Conservation (phyloP, 1,139 yeast genomes). For the Hansenula lynferdii region DNA sequence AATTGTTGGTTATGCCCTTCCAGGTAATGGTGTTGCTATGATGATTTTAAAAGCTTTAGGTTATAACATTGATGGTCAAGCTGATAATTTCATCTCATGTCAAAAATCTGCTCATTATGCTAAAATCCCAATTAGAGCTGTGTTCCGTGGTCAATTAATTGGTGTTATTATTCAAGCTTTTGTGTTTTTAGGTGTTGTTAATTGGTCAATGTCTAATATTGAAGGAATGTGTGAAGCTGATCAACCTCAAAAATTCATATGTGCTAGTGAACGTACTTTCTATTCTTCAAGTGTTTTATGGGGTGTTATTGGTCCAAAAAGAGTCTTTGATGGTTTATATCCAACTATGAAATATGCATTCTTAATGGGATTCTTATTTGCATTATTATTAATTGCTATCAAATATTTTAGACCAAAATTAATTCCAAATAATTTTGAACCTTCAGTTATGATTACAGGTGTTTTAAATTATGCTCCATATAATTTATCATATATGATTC, state of each 20-base stretch:
- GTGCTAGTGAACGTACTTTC: constrained; percentile 41
- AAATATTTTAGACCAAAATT: constrained; percentile 26
- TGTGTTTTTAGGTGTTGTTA: constrained; percentile 48
- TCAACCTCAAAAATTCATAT: constrained; percentile 38
- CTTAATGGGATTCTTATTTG: constrained; percentile 47
- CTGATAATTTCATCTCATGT: constrained; percentile 50
- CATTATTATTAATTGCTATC: constrained; percentile 37
- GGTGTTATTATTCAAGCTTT: constrained; percentile 39
- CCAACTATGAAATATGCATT: constrained; percentile 48
- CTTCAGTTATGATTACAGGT: no score
- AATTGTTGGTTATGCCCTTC: constrained; percentile 57
- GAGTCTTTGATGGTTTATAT: constrained; percentile 45
- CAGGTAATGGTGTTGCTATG: constrained; percentile 58
- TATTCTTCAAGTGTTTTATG: constrained; percentile 51
- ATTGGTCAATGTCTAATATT: constrained; percentile 46
- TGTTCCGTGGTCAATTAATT: constrained; percentile 53
- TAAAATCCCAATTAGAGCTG: constrained; percentile 55
- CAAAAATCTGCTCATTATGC: constrained; percentile 59
- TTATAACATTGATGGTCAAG: constrained; percentile 55
- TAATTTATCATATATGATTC: no score
- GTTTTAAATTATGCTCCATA: no score
- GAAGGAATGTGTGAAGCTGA: constrained; percentile 41
- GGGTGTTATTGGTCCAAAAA: constrained; percentile 67
- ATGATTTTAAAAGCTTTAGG: constrained; percentile 57
- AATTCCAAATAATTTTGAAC: no score